Evolutionary conservation across 208 protist genomes (phyloP).

Genomic region (Wallacemonas rigidus): DNA sequence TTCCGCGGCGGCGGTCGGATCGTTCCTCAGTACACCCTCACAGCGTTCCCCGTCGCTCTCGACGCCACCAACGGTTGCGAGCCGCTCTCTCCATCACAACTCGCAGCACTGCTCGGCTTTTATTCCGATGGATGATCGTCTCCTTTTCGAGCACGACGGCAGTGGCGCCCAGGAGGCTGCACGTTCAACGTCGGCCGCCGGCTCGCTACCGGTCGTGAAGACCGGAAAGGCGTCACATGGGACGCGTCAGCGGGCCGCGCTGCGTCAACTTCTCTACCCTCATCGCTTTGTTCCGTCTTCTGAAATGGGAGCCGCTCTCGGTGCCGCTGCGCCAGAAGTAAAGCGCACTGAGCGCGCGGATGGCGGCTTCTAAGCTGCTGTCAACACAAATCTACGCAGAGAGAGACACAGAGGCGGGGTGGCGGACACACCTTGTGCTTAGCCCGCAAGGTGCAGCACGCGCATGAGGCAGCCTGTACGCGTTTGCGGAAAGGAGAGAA

Average conservation of each 20-base stretch:
- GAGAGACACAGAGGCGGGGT: too few species aligned
- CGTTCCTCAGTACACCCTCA: neutral
- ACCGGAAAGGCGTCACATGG: neutral
- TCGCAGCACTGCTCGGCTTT: neutral
- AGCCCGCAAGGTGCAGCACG: too few species aligned
- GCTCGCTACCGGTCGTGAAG: neutral
- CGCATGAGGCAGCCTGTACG: too few species aligned
- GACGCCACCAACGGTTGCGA: slow-evolving; percentile 11
- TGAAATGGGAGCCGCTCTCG: too few species aligned
- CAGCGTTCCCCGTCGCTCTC: neutral
- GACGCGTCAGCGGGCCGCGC: neutral
- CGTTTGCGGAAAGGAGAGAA: too few species aligned
- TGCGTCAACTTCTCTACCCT: slow-evolving; percentile 6
- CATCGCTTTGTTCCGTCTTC: neutral
- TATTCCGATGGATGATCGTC: slow-evolving; percentile 2
- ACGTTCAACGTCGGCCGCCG: neutral
- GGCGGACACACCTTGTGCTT: too few species aligned
- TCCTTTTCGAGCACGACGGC: neutral
- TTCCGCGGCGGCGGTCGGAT: neutral
- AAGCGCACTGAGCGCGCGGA: too few species aligned
- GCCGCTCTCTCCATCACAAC: neutral
- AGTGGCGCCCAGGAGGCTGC: neutral
- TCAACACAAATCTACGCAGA: too few species aligned
- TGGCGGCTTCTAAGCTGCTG: too few species aligned
- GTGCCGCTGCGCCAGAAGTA: too few species aligned